Evolutionary conservation across 331 rosid species (phyloP).

Genomic region (Saraca asoca): DNA sequence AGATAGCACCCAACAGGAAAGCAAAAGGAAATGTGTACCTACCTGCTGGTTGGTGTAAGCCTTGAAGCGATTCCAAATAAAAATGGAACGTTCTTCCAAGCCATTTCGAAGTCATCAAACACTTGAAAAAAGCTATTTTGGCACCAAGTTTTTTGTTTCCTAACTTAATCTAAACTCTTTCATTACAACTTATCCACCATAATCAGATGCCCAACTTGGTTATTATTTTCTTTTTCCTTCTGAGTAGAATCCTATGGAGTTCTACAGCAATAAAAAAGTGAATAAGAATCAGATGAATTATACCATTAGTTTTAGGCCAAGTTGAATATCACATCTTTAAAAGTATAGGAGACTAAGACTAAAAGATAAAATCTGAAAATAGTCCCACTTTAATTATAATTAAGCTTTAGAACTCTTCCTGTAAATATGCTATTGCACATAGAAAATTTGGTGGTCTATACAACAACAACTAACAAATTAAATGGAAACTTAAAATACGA

Average conservation of each 20-base stretch:
- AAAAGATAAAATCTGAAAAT: no score
- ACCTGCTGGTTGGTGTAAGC: constrained; percentile 52
- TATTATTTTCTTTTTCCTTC: background rate
- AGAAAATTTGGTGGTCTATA: no score
- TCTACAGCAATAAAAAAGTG: background rate
- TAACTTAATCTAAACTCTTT: constrained; percentile 2
- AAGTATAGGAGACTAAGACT: no score
- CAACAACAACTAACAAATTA: no score
- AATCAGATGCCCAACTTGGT: background rate
- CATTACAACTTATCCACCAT: background rate
- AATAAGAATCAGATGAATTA: background rate
- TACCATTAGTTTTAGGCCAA: no score
- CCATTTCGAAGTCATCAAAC: constrained; percentile 41
- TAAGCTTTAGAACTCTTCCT: no score
- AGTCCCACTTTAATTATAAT: no score
- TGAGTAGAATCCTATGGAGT: constrained; percentile 32
- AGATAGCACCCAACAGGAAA: constrained; percentile 57
- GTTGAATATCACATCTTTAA: no score
- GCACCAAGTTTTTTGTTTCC: constrained; percentile 40
- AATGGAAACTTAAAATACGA: no score
- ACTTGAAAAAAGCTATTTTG: constrained; percentile 36
- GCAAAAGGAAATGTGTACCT: constrained; percentile 39
- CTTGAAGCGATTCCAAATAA: constrained; percentile 56
- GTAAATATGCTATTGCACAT: no score
- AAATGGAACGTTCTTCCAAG: constrained; percentile 60